Evolutionary conservation across 768 basidiomycete species (phyloP).

Genomic region (Termitomyces sp.): DNA sequence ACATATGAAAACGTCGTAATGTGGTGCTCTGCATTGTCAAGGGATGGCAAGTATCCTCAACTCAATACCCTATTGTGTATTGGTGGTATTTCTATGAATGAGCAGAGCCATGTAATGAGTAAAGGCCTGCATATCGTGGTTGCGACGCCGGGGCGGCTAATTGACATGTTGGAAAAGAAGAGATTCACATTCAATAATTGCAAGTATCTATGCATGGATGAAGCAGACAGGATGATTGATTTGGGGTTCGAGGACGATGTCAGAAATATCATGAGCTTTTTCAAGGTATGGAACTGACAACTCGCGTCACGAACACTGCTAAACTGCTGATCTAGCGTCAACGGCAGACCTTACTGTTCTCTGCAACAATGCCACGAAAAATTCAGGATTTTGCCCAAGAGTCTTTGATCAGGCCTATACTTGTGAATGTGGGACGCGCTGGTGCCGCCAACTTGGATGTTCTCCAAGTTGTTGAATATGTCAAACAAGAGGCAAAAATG

Average conservation of each 20-base stretch:
- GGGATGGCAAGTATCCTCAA: conserved; percentile 76
- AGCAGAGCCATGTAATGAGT: conserved; percentile 88
- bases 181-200: conserved; percentile 89
- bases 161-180: conserved; percentile 97
- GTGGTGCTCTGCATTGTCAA: conserved; percentile 82
- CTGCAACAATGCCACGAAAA: conserved; percentile 98
- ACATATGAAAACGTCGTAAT: conserved; percentile 91
- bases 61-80: conserved; percentile 91
- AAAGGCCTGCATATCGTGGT: conserved; percentile 95
- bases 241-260: conserved; percentile 99
- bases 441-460: conserved; percentile 98
- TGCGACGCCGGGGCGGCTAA: conserved; percentile 93
- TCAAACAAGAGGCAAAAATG: conserved; percentile 99
- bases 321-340: conserved; percentile 57
- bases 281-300: conserved; percentile 59
- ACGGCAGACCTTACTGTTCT: conserved; percentile 95
- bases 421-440: conserved; percentile 97
- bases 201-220: conserved; percentile 98
- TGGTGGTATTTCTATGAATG: conserved; percentile 96
- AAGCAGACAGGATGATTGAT: conserved; percentile 99
- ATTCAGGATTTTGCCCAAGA: conserved; percentile 99
- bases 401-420: conserved; percentile 88
- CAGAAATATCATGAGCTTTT: conserved; percentile 98
- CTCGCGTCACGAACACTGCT: background rate
- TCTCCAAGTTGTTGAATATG: conserved; percentile 94